A percentile compares a stretch with the other conserved stretches of the same genome.
Conservation (phyloP, 768 basidiomycete species). For the Russula earlei region DNA sequence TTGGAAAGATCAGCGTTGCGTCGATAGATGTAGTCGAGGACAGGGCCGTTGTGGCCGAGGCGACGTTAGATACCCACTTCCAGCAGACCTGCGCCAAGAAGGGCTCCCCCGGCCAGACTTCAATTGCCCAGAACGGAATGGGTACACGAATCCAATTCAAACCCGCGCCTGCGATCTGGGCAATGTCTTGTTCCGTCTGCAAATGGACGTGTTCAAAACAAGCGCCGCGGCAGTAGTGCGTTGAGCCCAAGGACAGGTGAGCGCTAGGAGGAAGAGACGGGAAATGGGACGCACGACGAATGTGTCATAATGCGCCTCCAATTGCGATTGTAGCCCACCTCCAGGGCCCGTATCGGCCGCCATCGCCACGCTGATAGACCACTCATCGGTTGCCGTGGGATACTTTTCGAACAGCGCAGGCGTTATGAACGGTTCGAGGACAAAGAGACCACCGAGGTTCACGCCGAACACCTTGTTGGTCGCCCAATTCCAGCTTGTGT, state of each 20-base stretch:
- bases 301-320: slow-evolving; percentile 75
- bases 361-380: slow-evolving; percentile 59
- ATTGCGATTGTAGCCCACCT: slow-evolving; percentile 48
- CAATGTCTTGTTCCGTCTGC: slow-evolving; percentile 85
- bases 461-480: slow-evolving; percentile 54
- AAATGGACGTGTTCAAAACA: neutral
- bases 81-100: slow-evolving; percentile 69
- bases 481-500: slow-evolving; percentile 65
- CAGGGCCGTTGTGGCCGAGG: neutral
- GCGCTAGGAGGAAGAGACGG: slow-evolving; percentile 1
- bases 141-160: slow-evolving; percentile 82
- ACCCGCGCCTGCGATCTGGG: slow-evolving; percentile 81
- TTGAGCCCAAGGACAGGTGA: neutral
- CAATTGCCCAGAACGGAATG: slow-evolving; percentile 83
- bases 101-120: slow-evolving; percentile 68
- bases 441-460: slow-evolving; percentile 71
- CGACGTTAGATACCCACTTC: slow-evolving; percentile 36
- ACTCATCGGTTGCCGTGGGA: slow-evolving; percentile 56
- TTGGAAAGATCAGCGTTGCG: neutral
- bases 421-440: slow-evolving; percentile 72
- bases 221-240: slow-evolving; percentile 8
- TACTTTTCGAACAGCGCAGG: slow-evolving; percentile 59
- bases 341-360: slow-evolving; percentile 45
- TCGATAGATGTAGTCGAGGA: neutral
- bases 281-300: slow-evolving; percentile 55